These are phyloP conservation scores for Coemansia sp. DNA, from an alignment of 192 early-diverging fungal species.

Conservation along the genomic window DNA sequence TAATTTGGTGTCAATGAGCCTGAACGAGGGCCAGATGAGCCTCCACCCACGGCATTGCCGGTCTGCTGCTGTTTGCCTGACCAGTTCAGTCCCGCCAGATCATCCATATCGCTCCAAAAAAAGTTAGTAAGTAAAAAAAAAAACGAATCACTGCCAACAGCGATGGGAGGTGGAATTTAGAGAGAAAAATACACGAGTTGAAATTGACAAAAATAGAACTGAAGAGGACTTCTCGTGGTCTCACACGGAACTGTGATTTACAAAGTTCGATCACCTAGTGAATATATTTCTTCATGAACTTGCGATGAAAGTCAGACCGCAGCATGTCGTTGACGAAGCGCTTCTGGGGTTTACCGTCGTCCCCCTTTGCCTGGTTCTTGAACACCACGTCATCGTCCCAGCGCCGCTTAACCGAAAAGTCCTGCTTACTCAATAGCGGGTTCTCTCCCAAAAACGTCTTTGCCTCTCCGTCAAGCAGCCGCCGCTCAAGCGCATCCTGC, in stretches of 20 bases:
- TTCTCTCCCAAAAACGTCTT: slow-evolving; percentile 68
- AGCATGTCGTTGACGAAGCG: slow-evolving; percentile 97
- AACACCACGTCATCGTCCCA: slow-evolving; percentile 99
- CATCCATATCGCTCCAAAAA: slow-evolving; percentile 28
- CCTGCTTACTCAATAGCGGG: slow-evolving; percentile 69
- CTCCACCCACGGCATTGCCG: not conserved
- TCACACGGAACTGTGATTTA: too few species aligned
- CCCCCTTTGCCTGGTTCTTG: slow-evolving; percentile 90
- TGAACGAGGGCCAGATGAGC: slow-evolving; percentile 4
- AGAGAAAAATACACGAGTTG: not conserved
- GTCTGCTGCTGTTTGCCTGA: slow-evolving; percentile 2
- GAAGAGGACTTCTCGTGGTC: too few species aligned
- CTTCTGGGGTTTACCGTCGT: slow-evolving; percentile 86
- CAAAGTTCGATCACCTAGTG: slow-evolving; percentile 47
- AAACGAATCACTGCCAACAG: not conserved
- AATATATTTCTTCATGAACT: slow-evolving; percentile 93
- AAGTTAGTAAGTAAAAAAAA: slow-evolving; percentile 1
- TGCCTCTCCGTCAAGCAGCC: slow-evolving; percentile 55
- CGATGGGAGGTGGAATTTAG: not conserved
- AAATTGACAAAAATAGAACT: not conserved
- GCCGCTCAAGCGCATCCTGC: slow-evolving; percentile 49
- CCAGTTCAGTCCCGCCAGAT: slow-evolving; percentile 36
- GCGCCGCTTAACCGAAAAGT: slow-evolving; percentile 85
- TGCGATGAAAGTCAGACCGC: slow-evolving; percentile 93
- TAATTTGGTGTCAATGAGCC: slow-evolving; percentile 8